Evolutionary conservation across 129 eudicot genomes (phyloP).

Genomic region (Mikania micrantha): DNA sequence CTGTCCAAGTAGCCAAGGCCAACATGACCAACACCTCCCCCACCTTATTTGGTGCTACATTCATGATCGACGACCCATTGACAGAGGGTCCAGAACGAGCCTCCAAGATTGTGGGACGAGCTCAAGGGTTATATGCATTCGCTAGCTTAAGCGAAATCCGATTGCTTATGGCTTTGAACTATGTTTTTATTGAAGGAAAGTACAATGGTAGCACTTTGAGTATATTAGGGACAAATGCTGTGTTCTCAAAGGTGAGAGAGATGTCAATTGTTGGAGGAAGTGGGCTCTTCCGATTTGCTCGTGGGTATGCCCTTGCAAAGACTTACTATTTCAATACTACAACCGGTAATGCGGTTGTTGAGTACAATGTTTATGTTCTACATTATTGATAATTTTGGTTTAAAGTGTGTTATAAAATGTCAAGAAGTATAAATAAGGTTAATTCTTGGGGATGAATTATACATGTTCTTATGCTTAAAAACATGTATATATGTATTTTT

Average conservation of each 20-base stretch:
- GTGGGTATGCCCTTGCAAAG: slow-evolving; percentile 26
- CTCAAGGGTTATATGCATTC: slow-evolving; percentile 16
- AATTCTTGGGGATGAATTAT: no score
- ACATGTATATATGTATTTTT: no score
- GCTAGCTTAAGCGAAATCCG: background rate
- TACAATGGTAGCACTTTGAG: slow-evolving; percentile 31
- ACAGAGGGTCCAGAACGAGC: slow-evolving; percentile 15
- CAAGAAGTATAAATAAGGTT: background rate
- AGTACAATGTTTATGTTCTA: slow-evolving; percentile 18
- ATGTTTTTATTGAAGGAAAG: slow-evolving; percentile 20
- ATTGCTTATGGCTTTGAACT: background rate
- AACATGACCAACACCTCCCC: background rate
- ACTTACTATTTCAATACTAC: background rate
- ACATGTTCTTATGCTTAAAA: no score
- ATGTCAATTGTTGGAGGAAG: slow-evolving; percentile 22
- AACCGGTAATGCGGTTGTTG: slow-evolving; percentile 16
- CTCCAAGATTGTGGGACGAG: slow-evolving; percentile 28
- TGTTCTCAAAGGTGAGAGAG: slow-evolving; percentile 9
- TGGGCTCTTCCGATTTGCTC: slow-evolving; percentile 22
- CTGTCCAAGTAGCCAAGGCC: slow-evolving; percentile 2
- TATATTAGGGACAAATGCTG: slow-evolving; percentile 4
- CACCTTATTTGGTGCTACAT: background rate
- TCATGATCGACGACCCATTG: slow-evolving; percentile 16
- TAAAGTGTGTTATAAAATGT: background rate
- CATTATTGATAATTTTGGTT: slow-evolving; percentile 4